These are phyloP conservation scores for Suzukiozyma palmioleophila DNA, from an alignment of 1,139 yeast genomes.

Conservation along the genomic window DNA sequence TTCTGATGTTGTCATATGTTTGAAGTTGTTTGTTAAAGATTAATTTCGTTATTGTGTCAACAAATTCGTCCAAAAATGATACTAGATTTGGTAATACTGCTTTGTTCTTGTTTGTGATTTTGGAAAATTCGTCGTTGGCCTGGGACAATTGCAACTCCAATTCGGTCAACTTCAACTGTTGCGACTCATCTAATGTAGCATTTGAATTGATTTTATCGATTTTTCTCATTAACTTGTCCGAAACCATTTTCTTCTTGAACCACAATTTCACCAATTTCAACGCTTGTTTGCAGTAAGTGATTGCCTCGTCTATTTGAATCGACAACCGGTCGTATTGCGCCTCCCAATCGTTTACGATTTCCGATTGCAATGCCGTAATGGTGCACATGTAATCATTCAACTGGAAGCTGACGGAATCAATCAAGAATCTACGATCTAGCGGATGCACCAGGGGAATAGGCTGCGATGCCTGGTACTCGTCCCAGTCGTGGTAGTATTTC, in stretches of 20 bases:
- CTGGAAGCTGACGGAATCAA: slow-evolving; percentile 29
- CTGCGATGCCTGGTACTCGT: slow-evolving; percentile 25
- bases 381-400: slow-evolving; percentile 26
- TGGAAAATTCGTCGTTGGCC: slow-evolving; percentile 26
- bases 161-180: slow-evolving; percentile 25
- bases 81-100: slow-evolving; percentile 44
- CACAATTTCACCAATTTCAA: slow-evolving; percentile 43
- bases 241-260: slow-evolving; percentile 38
- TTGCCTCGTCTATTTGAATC: slow-evolving; percentile 36
- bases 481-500: slow-evolving; percentile 33
- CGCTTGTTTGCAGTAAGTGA: slow-evolving; percentile 29
- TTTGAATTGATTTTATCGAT: slow-evolving; percentile 42
- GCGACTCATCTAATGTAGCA: slow-evolving; percentile 35
- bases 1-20: slow-evolving; percentile 24
- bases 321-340: slow-evolving; percentile 25
- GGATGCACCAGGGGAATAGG: slow-evolving; percentile 38
- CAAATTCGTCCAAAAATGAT: slow-evolving; percentile 47
- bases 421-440: slow-evolving; percentile 27
- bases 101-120: slow-evolving; percentile 37
- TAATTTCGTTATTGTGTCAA: slow-evolving; percentile 37
- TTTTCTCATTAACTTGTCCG: slow-evolving; percentile 33
- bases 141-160: slow-evolving; percentile 27
- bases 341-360: slow-evolving; percentile 31
- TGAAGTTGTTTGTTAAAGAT: slow-evolving; percentile 29
- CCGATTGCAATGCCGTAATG: slow-evolving; percentile 26